Evolutionary conservation across 352 stramenopile species (phyloP).

Genomic region (Globisporangium ultimum): DNA sequence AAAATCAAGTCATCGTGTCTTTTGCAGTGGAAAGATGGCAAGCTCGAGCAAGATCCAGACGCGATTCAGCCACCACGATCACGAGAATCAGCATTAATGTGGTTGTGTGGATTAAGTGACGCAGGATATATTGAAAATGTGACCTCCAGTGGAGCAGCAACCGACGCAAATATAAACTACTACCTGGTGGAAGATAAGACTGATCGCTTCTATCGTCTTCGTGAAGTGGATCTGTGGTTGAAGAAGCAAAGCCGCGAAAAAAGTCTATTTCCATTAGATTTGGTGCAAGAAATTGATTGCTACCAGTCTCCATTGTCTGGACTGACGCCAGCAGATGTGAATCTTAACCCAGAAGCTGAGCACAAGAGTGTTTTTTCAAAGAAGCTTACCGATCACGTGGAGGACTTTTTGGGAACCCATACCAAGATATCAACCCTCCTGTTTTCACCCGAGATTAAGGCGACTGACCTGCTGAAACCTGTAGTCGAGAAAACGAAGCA

Average conservation of each 20-base stretch:
- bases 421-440: conserved; percentile 47
- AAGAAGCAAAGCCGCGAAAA: conserved; percentile 24
- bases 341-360: background rate
- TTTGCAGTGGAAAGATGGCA: conserved; percentile 33
- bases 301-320: conserved; percentile 12
- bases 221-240: conserved; percentile 49
- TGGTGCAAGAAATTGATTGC: conserved; percentile 64
- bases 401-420: conserved; percentile 50
- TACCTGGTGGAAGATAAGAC: conserved; percentile 40
- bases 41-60: conserved; percentile 37
- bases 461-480: conserved; percentile 29
- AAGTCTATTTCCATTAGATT: conserved; percentile 60
- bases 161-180: conserved; percentile 32
- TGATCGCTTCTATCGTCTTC: conserved; percentile 53
- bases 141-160: conserved; percentile 12
- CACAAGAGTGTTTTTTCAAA: conserved; percentile 43
- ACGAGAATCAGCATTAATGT: conserved; percentile 32
- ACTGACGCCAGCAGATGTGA: background rate
- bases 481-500: conserved; percentile 38
- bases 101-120: conserved; percentile 55
- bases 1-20: conserved; percentile 14
- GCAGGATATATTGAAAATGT: conserved; percentile 60
- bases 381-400: conserved; percentile 51
- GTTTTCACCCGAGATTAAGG: conserved; percentile 30
- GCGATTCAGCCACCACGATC: conserved; percentile 41